These are phyloP conservation scores for Aspergillus nomiae DNA, from an alignment of 2,329 filamentous ascomycete genomes.

Conservation along the genomic window DNA sequence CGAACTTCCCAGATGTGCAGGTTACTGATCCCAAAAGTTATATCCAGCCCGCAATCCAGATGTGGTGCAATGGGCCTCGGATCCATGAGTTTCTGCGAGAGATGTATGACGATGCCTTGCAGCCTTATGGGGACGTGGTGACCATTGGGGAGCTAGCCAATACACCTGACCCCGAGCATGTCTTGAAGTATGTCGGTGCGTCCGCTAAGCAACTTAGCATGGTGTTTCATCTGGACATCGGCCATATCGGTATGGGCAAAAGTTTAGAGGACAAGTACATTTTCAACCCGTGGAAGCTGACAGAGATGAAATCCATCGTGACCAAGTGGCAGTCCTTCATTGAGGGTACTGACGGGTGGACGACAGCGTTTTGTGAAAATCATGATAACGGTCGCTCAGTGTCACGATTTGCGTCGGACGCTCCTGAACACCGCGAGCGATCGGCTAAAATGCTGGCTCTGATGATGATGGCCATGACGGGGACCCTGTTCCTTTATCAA, in stretches of 20 bases:
- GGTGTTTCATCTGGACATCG: constrained; percentile 61
- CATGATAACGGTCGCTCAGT: constrained; percentile 63
- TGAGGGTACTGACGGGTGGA: constrained; percentile 53
- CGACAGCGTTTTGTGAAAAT: constrained; percentile 64
- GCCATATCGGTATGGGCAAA: constrained; percentile 53
- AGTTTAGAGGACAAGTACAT: constrained; percentile 50
- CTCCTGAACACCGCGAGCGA: constrained; percentile 47
- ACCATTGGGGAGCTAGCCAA: constrained; percentile 71
- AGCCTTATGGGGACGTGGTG: constrained; percentile 60
- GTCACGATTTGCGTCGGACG: constrained; percentile 55
- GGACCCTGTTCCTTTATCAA: constrained; percentile 62
- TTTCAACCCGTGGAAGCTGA: constrained; percentile 47
- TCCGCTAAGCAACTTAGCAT: constrained; percentile 65
- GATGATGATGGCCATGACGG: constrained; percentile 51
- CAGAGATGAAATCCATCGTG: constrained; percentile 53
- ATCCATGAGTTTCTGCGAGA: constrained; percentile 71
- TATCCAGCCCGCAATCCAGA: constrained; percentile 55
- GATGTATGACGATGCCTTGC: constrained; percentile 63
- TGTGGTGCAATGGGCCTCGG: constrained; percentile 68
- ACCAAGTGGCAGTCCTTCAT: constrained; percentile 56
- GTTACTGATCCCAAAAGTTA: constrained; percentile 50
- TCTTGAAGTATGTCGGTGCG: constrained; percentile 62
- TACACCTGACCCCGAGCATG: constrained; percentile 60
- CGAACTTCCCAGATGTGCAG: constrained; percentile 58
- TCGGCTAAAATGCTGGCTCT: constrained; percentile 59